Evolutionary conservation across 495 filamentous ascomycete genomes (phyloP), one percentile per base, ranked within the genome.

Genomic region (Lasiosphaeriaceae sp.): DNA sequence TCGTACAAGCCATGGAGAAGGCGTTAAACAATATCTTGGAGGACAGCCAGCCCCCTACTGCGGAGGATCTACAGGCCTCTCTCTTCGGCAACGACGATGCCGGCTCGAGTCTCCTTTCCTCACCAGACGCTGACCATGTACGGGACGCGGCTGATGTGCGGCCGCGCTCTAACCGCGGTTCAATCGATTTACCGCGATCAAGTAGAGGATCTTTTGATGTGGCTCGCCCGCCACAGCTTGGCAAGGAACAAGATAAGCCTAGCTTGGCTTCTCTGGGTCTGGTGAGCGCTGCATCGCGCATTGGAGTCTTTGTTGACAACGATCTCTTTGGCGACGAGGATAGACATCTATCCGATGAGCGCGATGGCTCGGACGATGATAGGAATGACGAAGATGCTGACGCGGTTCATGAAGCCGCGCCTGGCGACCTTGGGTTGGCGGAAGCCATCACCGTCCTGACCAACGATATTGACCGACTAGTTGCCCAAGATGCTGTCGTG

Each of bases 1-100:
- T 96, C 31, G 90, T 99, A 17, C 84, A 96, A 72, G 94, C 90
- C 0, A 92, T 99, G 88, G 91, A 97, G 70, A 86, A 85, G 50
- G 94, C 94, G 47, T 76, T 99, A n/a, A 96, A 89, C 63, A 88
- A 92, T 59, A 99, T 99, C 51, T 89, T 99, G 69, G 91, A 90
- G 55, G 85, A 90, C 54, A 75, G 71, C 44, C 71, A 74, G 45
- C 74, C 74, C 17, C 80, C 88, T 47, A 82, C 81, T 52, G 73
- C 79, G 1, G 87, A 90, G 54, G 86, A 88, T 47, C 62, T 85
- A 31, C 80, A 78, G 56, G 77, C 75, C 24, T 81, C 77, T 19
- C 68, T 87, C 9, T 80, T 82, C 60, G 77, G 80, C 35, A 22
- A 78, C 39, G 74, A 69, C 20, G 74, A 71, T 17, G 71, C 74